A percentile compares a stretch with the other conserved stretches of the same genome.
Conservation (phyloP, 257 asterid genomes). For the Sherardia arvensis region DNA sequence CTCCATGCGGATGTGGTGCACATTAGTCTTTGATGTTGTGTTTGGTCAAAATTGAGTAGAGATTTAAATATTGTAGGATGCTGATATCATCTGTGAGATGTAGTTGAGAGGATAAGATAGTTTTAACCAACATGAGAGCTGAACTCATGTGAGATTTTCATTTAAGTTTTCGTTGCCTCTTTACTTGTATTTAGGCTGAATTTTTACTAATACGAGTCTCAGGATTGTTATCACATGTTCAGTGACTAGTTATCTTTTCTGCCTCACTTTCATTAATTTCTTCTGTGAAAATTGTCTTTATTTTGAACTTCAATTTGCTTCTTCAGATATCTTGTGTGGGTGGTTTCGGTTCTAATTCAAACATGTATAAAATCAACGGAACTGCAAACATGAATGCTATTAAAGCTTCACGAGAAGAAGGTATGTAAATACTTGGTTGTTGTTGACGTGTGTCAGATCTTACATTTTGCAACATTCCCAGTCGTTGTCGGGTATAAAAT, state of each 20-base stretch:
- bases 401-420: constrained; percentile 92
- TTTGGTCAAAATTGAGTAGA: background rate
- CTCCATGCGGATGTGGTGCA: background rate
- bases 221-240: background rate
- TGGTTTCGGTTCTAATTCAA: constrained; percentile 86
- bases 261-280: background rate
- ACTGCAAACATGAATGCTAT: constrained; percentile 95
- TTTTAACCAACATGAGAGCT: background rate
- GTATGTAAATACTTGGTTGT: constrained; percentile 22
- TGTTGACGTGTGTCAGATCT: background rate
- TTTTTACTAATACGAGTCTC: background rate
- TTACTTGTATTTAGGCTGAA: background rate
- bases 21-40: background rate
- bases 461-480: background rate
- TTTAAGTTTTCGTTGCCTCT: background rate
- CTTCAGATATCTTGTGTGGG: constrained; percentile 95
- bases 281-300: background rate
- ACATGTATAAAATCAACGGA: constrained; percentile 93
- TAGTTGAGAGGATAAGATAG: background rate
- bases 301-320: constrained; percentile 7
- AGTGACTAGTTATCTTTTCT: background rate
- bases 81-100: too few relatives aligned
- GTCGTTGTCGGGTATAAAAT: background rate
- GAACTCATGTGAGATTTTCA: background rate
- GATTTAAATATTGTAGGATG: background rate